Conservation (phyloP, 2,329 filamentous ascomycete genomes). For the Grosmannia serpens region DNA sequence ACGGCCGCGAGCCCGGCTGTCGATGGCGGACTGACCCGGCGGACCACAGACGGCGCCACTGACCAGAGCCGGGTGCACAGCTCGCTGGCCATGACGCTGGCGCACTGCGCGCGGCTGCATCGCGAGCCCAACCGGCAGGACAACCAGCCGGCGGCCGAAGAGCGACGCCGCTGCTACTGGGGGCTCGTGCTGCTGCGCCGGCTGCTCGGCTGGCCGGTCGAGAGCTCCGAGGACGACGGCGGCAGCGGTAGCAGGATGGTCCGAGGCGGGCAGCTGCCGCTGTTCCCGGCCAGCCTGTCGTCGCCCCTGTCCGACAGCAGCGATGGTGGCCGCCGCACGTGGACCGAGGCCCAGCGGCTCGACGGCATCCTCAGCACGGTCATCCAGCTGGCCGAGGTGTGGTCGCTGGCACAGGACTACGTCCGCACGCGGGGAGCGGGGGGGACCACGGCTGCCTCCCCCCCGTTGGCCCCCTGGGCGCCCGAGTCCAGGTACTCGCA, state of each 20-base stretch:
- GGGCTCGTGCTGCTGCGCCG: slow-evolving; percentile 1
- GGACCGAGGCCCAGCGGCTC: background rate
- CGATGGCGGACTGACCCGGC: background rate
- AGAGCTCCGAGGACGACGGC: background rate
- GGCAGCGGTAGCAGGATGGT: background rate
- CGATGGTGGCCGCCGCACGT: background rate
- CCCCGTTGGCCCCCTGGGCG: slow-evolving; percentile 2
- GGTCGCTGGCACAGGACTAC: slow-evolving; percentile 2
- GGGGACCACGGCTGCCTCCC: background rate
- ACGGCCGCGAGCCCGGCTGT: no score
- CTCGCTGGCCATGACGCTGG: slow-evolving; percentile 3
- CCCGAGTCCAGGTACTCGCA: background rate
- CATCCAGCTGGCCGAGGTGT: slow-evolving; percentile 4
- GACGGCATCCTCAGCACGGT: slow-evolving; percentile 5
- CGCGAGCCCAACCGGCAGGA: slow-evolving; percentile 1
- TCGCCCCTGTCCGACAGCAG: background rate
- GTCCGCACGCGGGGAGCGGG: background rate
- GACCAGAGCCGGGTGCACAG: slow-evolving; percentile 2
- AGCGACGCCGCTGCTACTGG: slow-evolving; percentile 4
- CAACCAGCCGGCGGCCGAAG: background rate
- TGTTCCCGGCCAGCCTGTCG: slow-evolving; percentile 1
- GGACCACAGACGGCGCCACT: background rate
- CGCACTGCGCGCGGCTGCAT: slow-evolving; percentile 1
- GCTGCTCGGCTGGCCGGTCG: background rate
- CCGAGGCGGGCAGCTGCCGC: background rate